These are phyloP conservation scores for Capronia americana DNA, from an alignment of 2,329 filamentous ascomycete species.

Conservation along the genomic window DNA sequence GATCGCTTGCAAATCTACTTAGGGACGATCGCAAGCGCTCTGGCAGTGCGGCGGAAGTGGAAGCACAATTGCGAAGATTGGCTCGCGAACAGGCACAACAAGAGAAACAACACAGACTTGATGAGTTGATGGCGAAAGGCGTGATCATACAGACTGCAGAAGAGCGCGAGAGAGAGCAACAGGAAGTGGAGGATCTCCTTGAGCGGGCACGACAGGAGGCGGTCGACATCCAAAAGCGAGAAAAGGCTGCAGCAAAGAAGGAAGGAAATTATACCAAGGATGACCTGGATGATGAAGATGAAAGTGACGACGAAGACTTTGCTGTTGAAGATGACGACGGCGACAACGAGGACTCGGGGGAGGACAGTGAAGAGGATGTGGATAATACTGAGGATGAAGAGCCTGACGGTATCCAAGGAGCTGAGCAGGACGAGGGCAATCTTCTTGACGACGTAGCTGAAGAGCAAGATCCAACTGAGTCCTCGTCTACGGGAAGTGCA, in stretches of 20 bases:
- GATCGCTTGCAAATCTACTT: slow-evolving; percentile 75
- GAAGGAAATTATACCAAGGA: slow-evolving; percentile 57
- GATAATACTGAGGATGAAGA: slow-evolving; percentile 40
- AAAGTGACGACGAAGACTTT: slow-evolving; percentile 62
- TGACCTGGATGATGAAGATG: slow-evolving; percentile 60
- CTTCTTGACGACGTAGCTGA: slow-evolving; percentile 45
- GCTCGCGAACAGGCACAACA: slow-evolving; percentile 79
- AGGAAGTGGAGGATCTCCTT: slow-evolving; percentile 85
- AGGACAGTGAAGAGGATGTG: slow-evolving; percentile 48
- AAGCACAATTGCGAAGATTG: slow-evolving; percentile 70
- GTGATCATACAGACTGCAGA: slow-evolving; percentile 83
- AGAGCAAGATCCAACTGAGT: slow-evolving; percentile 51
- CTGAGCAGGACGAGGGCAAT: slow-evolving; percentile 35
- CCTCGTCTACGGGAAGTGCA: slow-evolving; percentile 36
- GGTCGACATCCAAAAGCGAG: slow-evolving; percentile 75
- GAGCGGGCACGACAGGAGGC: slow-evolving; percentile 83
- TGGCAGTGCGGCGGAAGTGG: slow-evolving; percentile 74
- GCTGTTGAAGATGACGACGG: slow-evolving; percentile 51
- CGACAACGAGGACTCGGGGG: slow-evolving; percentile 53
- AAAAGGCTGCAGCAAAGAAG: slow-evolving; percentile 75
- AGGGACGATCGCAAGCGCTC: slow-evolving; percentile 56
- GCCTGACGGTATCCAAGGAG: slow-evolving; percentile 37
- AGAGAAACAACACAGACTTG: slow-evolving; percentile 78
- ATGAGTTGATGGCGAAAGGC: slow-evolving; percentile 78
- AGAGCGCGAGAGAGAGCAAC: slow-evolving; percentile 80